Base-by-base conservation (phyloP, 2,329 filamentous ascomycete species). In the Aureobasidium leucospermi region DNA sequence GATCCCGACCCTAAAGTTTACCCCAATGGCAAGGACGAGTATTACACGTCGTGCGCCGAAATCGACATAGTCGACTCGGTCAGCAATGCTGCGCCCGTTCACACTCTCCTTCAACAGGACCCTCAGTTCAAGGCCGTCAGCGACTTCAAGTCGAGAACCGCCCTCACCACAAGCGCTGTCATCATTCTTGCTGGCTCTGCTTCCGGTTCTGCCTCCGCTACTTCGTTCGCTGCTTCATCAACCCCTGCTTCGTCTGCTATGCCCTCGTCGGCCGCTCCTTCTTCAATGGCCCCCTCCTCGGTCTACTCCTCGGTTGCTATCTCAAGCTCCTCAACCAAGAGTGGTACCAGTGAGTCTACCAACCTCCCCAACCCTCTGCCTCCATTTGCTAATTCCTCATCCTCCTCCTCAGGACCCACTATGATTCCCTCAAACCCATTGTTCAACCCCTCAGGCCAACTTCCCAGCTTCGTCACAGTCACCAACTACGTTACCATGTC, bases 11-110 rank as follows among this genome's bases (percentile, higher is more conserved):
- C 72, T 70, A 63, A 73, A 68, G 61, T 73, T 16, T 67, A 72
- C 23, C 72, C 73, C 0, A 65, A 81, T 9, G 74, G 74, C 63
- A 80, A 79, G 63, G 76, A 80, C 63, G 79, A 85, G 69, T 82
- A 78, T 66, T 85, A 85, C 70, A 84, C 79, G 4, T 79, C 79
- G 19, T 85, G 83, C 64, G 80, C 77, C 63, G 79, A 84, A 68
- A 73, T 85, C 51, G 75, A 79, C 41, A 71, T 82, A 42, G 73
- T 77, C 64, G 62, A 77, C 78, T 57, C 15, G 6, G 29, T 46
- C 13, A 48, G 62, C 46, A 55, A 57, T 19, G 49, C 60, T 16
- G 58, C 60, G 11, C 58, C 62, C 9, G 58, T 65, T 23, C 64
- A 69, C 61, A 65, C 62, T 41, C 65, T 74, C 41, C 69, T 60